phyloP scores from a whole-genome alignment of 2,329 filamentous ascomycete genomes.

The Nothophaeocryptopus gaeumannii region DNA sequence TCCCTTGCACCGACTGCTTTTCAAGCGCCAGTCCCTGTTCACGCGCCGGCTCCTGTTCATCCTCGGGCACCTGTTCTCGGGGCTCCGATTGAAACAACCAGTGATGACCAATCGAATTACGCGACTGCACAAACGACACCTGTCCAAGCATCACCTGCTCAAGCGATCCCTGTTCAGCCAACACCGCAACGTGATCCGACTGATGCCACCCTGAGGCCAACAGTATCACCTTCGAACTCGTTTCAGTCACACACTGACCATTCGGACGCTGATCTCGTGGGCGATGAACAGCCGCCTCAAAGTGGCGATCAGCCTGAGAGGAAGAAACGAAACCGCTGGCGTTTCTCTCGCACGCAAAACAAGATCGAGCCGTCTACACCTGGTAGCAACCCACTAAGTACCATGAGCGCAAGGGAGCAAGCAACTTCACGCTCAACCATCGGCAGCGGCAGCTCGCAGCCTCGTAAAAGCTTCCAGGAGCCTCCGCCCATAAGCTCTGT shows the following conservation, averaged over 20 bases:
- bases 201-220: slow-evolving; percentile 58
- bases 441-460: slow-evolving; percentile 27
- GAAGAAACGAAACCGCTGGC: slow-evolving; percentile 70
- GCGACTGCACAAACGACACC: slow-evolving; percentile 33
- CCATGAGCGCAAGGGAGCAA: slow-evolving; percentile 31
- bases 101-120: slow-evolving; percentile 42
- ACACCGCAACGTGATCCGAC: slow-evolving; percentile 70
- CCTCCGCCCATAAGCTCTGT: slow-evolving; percentile 21
- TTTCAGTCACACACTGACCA: slow-evolving; percentile 76
- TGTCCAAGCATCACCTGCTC: background rate
- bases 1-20: background rate
- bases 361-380: slow-evolving; percentile 28
- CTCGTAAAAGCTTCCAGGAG: slow-evolving; percentile 33
- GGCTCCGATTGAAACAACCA: slow-evolving; percentile 1
- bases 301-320: slow-evolving; percentile 44
- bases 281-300: slow-evolving; percentile 50
- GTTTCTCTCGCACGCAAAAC: slow-evolving; percentile 55
- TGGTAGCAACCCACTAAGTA: slow-evolving; percentile 28
- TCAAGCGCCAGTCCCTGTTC: background rate
- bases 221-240: slow-evolving; percentile 72
- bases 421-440: slow-evolving; percentile 34
- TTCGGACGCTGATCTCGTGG: slow-evolving; percentile 73
- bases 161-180: slow-evolving; percentile 63
- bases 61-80: background rate
- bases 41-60: background rate